These are phyloP conservation scores for Volutella citrinella DNA, from an alignment of 2,329 filamentous ascomycete genomes.

Conservation along the genomic window DNA sequence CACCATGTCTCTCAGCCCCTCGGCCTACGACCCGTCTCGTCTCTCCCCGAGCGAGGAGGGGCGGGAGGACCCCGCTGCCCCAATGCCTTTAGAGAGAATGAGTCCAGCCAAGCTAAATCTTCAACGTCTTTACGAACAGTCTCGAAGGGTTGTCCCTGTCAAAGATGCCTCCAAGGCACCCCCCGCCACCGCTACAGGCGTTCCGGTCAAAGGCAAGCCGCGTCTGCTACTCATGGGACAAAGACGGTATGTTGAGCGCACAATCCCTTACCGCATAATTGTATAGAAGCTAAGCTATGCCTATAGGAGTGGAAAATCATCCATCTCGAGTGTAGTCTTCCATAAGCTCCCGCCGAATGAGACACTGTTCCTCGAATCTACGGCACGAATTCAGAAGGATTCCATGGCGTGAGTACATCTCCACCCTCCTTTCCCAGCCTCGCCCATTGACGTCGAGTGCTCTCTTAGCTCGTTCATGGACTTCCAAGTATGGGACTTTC, in stretches of 20 bases:
- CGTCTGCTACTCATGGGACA: conserved; percentile 92
- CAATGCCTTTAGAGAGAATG: conserved; percentile 33
- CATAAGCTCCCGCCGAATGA: conserved; percentile 96
- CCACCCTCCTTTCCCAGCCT: too few species aligned
- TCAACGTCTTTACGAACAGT: conserved; percentile 61
- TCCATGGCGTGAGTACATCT: conserved; percentile 84
- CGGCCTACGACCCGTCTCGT: conserved; percentile 22
- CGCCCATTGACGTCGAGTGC: conserved; percentile 7
- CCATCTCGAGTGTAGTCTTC: conserved; percentile 98
- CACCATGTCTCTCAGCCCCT: conserved; percentile 34
- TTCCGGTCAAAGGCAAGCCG: conserved; percentile 66
- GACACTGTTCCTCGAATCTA: conserved; percentile 93
- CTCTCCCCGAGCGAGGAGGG: conserved; percentile 22
- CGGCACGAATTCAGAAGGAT: conserved; percentile 89
- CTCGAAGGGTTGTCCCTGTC: conserved; percentile 48
- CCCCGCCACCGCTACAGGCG: conserved; percentile 40
- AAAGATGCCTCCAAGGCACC: conserved; percentile 45
- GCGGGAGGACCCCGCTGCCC: conserved; percentile 28
- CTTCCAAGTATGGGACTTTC: conserved; percentile 97
- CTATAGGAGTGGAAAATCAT: conserved; percentile 90
- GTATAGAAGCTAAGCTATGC: conserved; percentile 4
- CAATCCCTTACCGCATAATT: neutral
- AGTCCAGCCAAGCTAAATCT: conserved; percentile 63
- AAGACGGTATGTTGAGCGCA: conserved; percentile 70
- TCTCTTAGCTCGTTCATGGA: conserved; percentile 96